phyloP scores from a whole-genome alignment of 2,329 filamentous ascomycete species.

The Domatiomyces globalis region DNA sequence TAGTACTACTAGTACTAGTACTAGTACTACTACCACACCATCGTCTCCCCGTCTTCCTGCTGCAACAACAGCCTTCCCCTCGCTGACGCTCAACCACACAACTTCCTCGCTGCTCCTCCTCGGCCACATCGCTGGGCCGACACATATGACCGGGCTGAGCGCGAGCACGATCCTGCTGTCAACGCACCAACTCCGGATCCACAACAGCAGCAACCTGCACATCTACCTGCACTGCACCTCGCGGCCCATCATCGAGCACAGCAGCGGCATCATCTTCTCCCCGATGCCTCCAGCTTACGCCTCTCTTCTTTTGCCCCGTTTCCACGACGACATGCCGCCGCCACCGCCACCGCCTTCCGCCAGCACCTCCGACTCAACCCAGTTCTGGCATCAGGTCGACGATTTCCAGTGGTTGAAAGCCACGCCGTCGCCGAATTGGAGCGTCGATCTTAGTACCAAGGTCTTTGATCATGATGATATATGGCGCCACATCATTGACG shows the following conservation, averaged over 20 bases:
- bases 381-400: constrained; percentile 81
- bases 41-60: constrained; percentile 50
- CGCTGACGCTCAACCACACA: constrained; percentile 55
- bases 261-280: constrained; percentile 62
- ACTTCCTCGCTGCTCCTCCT: constrained; percentile 58
- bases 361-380: constrained; percentile 23
- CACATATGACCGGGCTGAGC: constrained; percentile 63
- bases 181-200: constrained; percentile 82
- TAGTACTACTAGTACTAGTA: no score
- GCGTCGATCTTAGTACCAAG: constrained; percentile 43
- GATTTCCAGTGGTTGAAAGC: constrained; percentile 96
- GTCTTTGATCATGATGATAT: constrained; percentile 46
- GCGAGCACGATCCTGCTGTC: constrained; percentile 59
- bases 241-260: constrained; percentile 89
- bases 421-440: constrained; percentile 76
- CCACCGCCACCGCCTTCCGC: not conserved
- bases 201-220: constrained; percentile 66
- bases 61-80: constrained; percentile 48
- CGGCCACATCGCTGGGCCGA: constrained; percentile 63
- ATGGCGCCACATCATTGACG: constrained; percentile 56
- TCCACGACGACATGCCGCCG: not conserved
- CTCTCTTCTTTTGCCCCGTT: constrained; percentile 26
- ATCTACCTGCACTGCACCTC: constrained; percentile 72
- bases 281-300: constrained; percentile 58
- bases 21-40: not conserved